phyloP scores from a whole-genome alignment of 345 rosid genomes.

The Ceriops zippeliana region DNA sequence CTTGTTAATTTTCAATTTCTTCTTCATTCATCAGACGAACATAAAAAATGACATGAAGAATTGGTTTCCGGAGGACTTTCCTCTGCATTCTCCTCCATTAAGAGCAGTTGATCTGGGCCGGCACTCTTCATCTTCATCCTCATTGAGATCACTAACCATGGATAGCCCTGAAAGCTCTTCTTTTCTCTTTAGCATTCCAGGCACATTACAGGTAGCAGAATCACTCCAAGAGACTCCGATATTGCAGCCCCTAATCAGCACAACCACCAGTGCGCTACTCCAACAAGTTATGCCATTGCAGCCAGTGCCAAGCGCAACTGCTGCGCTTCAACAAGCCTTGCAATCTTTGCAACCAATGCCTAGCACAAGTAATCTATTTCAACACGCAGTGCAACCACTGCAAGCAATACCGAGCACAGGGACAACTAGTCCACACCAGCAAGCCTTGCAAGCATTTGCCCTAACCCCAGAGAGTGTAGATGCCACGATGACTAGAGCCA shows the following conservation, averaged over 20 bases:
- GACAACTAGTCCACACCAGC: constrained; percentile 26
- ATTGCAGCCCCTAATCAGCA: background rate
- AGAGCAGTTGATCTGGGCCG: constrained; percentile 23
- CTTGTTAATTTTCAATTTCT: background rate
- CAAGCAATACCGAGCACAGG: constrained; percentile 5
- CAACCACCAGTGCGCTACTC: constrained; percentile 16
- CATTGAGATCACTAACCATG: constrained; percentile 55
- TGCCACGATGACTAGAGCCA: constrained; percentile 49
- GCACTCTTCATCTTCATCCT: constrained; percentile 68
- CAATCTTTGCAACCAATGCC: constrained; percentile 4
- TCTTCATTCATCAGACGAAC: constrained; percentile 37
- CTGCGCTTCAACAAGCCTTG: constrained; percentile 5
- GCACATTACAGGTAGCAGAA: constrained; percentile 27
- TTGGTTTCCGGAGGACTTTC: constrained; percentile 53
- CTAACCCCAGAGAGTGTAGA: constrained; percentile 9
- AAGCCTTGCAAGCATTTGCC: constrained; percentile 35
- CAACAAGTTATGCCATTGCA: background rate
- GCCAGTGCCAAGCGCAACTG: constrained; percentile 1
- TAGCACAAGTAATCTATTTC: background rate
- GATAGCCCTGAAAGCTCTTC: constrained; percentile 66
- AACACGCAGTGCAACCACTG: background rate
- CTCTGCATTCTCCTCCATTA: constrained; percentile 35
- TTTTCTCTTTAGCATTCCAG: constrained; percentile 44
- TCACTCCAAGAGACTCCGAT: constrained; percentile 3
- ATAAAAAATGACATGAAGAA: constrained; percentile 50